These are phyloP conservation scores for Cercophora newfieldiana DNA, from an alignment of 495 filamentous ascomycete species.

Conservation along the genomic window DNA sequence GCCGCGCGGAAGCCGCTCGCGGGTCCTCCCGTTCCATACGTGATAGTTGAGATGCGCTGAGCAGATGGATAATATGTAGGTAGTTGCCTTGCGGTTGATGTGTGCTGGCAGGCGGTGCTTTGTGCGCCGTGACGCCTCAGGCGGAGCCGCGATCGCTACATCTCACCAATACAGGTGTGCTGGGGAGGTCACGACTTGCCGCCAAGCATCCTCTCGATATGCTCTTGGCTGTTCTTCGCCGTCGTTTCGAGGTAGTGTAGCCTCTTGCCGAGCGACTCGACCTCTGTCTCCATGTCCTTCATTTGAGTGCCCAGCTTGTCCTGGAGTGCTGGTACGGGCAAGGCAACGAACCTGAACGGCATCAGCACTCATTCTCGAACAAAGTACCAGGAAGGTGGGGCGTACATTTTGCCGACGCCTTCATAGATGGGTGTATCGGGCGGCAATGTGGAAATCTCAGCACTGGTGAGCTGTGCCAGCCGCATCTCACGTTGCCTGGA, in stretches of 20 bases:
- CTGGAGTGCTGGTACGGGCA: conserved; percentile 70
- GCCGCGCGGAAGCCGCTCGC: conserved; percentile 12
- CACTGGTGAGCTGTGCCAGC: conserved; percentile 82
- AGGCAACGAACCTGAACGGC: conserved; percentile 76
- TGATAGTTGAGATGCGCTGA: background rate
- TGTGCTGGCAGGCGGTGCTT: background rate
- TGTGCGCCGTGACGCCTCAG: background rate
- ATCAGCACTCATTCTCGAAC: background rate
- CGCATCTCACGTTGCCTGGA: conserved; percentile 86
- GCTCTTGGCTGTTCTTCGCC: conserved; percentile 84
- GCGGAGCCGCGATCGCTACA: background rate
- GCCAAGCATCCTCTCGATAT: conserved; percentile 77
- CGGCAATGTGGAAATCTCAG: conserved; percentile 77
- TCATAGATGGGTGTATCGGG: conserved; percentile 83
- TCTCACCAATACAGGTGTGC: background rate
- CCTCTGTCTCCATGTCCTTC: conserved; percentile 71
- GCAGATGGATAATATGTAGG: background rate
- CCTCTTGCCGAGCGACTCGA: conserved; percentile 81
- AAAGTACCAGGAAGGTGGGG: conserved; percentile 15
- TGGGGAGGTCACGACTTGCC: conserved; percentile 14
- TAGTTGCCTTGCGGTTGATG: background rate
- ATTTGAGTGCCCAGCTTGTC: conserved; percentile 74
- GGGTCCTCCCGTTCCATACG: conserved; percentile 15
- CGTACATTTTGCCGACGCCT: conserved; percentile 95
- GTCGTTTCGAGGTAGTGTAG: conserved; percentile 93